Percentiles rank a stretch among this genome's conserved stretches.
These are phyloP conservation scores for Ambispora gerdemannii DNA, from an alignment of 192 early-diverging fungal species.

Conservation along the genomic window DNA sequence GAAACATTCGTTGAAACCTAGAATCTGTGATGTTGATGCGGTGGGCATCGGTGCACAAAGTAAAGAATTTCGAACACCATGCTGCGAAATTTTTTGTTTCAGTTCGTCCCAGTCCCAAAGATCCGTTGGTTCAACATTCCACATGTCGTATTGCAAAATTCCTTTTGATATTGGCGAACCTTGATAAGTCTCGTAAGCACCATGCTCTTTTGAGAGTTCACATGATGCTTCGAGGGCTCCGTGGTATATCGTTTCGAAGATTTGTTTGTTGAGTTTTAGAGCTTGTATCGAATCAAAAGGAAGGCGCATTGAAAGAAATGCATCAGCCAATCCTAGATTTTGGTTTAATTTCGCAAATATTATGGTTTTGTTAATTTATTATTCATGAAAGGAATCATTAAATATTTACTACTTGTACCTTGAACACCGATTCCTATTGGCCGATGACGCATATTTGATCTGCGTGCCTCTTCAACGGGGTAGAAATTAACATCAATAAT, in stretches of 20 bases:
- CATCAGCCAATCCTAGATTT: conserved; percentile 77
- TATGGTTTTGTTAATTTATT: not conserved
- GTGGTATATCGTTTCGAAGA: conserved; percentile 98
- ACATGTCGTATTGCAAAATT: conserved; percentile 91
- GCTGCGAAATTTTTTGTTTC: conserved; percentile 69
- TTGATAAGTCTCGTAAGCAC: conserved; percentile 83
- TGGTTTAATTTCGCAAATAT: not conserved
- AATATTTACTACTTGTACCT: too few relatives aligned
- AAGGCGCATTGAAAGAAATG: conserved; percentile 92
- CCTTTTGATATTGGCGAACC: conserved; percentile 90
- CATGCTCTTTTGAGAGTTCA: conserved; percentile 78
- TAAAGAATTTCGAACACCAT: conserved; percentile 91
- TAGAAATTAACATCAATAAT: conserved; percentile 98
- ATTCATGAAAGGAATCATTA: too few relatives aligned
- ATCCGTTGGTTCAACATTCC: conserved; percentile 76
- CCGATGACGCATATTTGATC: conserved; percentile 90
- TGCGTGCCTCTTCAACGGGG: conserved; percentile 82
- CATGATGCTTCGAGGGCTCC: conserved; percentile 88
- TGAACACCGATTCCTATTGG: conserved; percentile 99
- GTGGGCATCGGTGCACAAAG: conserved; percentile 98
- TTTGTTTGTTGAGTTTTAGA: conserved; percentile 73
- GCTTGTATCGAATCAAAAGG: conserved; percentile 91
- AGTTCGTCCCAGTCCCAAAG: conserved; percentile 89
- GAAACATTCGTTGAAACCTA: conserved; percentile 98
- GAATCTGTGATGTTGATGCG: conserved; percentile 93